Evolutionary conservation across 2,329 filamentous ascomycete species (phyloP).

Genomic region (Fusarium hainanense): DNA sequence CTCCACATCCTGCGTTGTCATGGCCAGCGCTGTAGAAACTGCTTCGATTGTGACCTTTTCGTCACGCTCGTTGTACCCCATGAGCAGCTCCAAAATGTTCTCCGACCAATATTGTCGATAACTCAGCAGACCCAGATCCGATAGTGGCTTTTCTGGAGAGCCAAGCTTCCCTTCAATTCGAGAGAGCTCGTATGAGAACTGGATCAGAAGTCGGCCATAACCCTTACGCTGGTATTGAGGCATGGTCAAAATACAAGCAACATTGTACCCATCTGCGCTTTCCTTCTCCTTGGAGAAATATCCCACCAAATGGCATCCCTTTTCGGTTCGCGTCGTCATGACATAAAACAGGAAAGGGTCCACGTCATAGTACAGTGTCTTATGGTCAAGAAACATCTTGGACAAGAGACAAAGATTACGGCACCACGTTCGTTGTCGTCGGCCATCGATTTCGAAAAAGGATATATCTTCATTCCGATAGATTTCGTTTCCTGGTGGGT

Average conservation of each 20-base stretch:
- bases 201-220: conserved; percentile 91
- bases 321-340: conserved; percentile 89
- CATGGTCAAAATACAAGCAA: conserved; percentile 96
- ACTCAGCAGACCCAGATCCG: conserved; percentile 89
- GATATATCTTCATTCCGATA: conserved; percentile 94
- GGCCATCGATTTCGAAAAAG: conserved; percentile 97
- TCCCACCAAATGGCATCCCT: conserved; percentile 96
- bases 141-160: conserved; percentile 95
- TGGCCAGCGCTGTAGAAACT: conserved; percentile 81
- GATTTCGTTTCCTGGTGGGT: conserved; percentile 97
- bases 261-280: conserved; percentile 94
- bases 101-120: conserved; percentile 99
- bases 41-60: conserved; percentile 86
- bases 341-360: conserved; percentile 99
- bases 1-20: conserved; percentile 98
- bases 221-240: conserved; percentile 97
- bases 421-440: conserved; percentile 94
- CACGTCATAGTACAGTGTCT: conserved; percentile 99
- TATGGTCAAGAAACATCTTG: conserved; percentile 97
- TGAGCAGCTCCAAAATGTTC: conserved; percentile 87
- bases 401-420: conserved; percentile 93
- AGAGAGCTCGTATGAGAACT: conserved; percentile 96
- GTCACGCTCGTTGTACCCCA: conserved; percentile 74
- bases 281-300: conserved; percentile 99
- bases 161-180: conserved; percentile 96